Base-by-base conservation (phyloP, 129 eudicot genomes). In the Ambrosia artemisiifolia region DNA sequence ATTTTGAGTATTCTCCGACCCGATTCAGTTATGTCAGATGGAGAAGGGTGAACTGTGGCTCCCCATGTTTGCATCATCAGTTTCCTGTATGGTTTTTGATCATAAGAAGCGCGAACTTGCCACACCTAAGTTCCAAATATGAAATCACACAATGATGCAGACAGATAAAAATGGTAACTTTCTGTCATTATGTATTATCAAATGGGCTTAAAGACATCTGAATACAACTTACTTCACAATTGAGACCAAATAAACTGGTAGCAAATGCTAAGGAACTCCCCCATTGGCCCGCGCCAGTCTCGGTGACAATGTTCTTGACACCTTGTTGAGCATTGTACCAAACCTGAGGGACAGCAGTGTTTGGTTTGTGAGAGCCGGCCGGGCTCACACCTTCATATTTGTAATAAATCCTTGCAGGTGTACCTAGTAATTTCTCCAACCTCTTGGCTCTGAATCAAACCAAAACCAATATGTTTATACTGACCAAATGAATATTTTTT, bases 11-110 rank as follows among this genome's bases (percentile, higher is more conserved):
- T 87, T 72, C 62, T 86, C 48, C 86, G 83, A 9, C 98, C 98
- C 16, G 89, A 79, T 69, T 85, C 96, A 3, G 98, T 90, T 33
- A 87, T 7, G 43, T 43, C 67, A 20, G 98, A 94, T 28, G 98
- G 98, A 48, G 98, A 94, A 11, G 97, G 93, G 72, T 94, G 96
- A 13, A 90, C 97, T 48, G 83, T 84, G 30, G 98, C 98, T 51
- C 98, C 98, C 98, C 98, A 94, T 1, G 98, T 94, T 81, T 94
- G 85, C 98, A 94, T 94, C 98, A 94, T 94, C 35, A 94, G 74
- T 78, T 83, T 94, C 50, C 98, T 86, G 67, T 90, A 94, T 7
- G 97, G 98, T 73, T 94, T 94, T 69, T 90, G 96, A 80, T 94
- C 97, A 62, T 85, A 94, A 17, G 98, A 94, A 46, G 95, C 96